Conservation (phyloP, 148 eudicot genomes). For the Arctostaphylos glauca region DNA sequence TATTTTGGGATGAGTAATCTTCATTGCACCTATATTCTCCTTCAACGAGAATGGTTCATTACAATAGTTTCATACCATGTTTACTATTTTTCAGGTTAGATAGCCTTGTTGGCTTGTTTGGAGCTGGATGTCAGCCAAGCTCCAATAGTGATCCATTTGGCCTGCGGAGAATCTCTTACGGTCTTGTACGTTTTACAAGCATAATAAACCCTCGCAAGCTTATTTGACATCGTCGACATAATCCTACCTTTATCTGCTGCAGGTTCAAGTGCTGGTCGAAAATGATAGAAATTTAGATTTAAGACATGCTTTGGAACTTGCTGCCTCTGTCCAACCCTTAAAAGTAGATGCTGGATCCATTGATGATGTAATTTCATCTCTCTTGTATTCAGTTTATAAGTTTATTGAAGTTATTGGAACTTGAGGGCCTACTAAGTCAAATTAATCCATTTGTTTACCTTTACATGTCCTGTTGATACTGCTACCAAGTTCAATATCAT, state of each 20-base stretch:
- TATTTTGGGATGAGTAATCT: neutral
- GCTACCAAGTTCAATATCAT: neutral
- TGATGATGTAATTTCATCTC: conserved; percentile 57
- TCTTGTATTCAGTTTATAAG: neutral
- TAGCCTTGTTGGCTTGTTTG: conserved; percentile 95
- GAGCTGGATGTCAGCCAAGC: conserved; percentile 96
- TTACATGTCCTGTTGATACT: neutral
- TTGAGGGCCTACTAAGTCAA: neutral
- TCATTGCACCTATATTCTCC: neutral
- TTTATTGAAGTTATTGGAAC: neutral
- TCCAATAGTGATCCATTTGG: conserved; percentile 93
- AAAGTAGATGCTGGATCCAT: conserved; percentile 50
- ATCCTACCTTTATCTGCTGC: conserved; percentile 20
- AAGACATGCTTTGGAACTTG: conserved; percentile 68
- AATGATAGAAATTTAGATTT: conserved; percentile 68
- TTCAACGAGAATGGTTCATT: neutral
- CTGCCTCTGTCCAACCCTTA: conserved; percentile 85
- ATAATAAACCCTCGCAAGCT: conserved; percentile 4
- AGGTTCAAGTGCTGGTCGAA: conserved; percentile 95
- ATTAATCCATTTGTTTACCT: neutral
- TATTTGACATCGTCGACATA: conserved; percentile 12
- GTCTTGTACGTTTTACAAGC: conserved; percentile 60
- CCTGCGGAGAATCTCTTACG: conserved; percentile 88
- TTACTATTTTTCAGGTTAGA: conserved; percentile 63
- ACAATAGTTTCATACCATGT: conserved; percentile 2